phyloP scores from a whole-genome alignment of 2,329 filamentous ascomycete genomes.

The Cryoendolithus antarcticus region DNA sequence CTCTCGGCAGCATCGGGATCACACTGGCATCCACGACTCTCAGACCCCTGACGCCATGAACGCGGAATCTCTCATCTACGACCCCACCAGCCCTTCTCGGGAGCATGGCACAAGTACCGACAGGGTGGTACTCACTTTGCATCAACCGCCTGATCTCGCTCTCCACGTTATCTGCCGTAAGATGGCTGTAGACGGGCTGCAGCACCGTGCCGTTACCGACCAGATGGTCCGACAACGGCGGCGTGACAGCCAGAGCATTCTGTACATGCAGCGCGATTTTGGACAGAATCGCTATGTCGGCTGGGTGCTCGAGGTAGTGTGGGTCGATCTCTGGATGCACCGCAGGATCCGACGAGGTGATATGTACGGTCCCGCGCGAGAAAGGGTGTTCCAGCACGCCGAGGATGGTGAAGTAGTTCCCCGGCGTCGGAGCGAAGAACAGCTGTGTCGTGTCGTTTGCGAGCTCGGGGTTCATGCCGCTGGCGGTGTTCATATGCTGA shows the following conservation, averaged over 20 bases:
- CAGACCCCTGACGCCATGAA: slow-evolving; percentile 14
- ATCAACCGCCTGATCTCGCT: slow-evolving; percentile 5
- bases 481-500: slow-evolving; percentile 14
- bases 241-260: slow-evolving; percentile 6
- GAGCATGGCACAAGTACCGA: slow-evolving; percentile 18
- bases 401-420: slow-evolving; percentile 22
- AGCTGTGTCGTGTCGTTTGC: slow-evolving; percentile 15
- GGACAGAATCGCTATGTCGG: slow-evolving; percentile 30
- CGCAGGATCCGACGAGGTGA: slow-evolving; percentile 10
- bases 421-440: slow-evolving; percentile 20
- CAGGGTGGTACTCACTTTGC: slow-evolving; percentile 12
- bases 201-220: slow-evolving; percentile 1
- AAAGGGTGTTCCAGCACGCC: slow-evolving; percentile 23
- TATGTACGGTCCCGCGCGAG: slow-evolving; percentile 17
- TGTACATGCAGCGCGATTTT: slow-evolving; percentile 7
- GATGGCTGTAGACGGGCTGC: neutral
- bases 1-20: slow-evolving; percentile 13
- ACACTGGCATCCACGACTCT: slow-evolving; percentile 19
- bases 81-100: slow-evolving; percentile 13
- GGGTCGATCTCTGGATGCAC: slow-evolving; percentile 14
- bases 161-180: slow-evolving; percentile 1
- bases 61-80: slow-evolving; percentile 13
- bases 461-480: slow-evolving; percentile 13
- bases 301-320: slow-evolving; percentile 28
- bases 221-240: slow-evolving; percentile 1